phyloP scores from a whole-genome alignment of 441 rosid species.

The Mallotus japonicus region DNA sequence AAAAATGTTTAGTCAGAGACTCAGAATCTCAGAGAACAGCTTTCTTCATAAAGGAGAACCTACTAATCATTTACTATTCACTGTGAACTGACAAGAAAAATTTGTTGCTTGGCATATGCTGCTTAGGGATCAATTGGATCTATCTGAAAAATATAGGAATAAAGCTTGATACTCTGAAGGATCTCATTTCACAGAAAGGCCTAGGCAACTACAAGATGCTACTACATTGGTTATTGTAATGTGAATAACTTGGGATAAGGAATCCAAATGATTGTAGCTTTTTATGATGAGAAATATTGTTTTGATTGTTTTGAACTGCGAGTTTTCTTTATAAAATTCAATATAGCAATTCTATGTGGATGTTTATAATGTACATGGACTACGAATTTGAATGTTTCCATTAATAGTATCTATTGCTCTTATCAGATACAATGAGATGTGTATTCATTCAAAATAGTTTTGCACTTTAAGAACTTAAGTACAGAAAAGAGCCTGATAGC shows the following conservation, averaged over 20 bases:
- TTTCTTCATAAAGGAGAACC: neutral
- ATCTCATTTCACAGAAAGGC: neutral
- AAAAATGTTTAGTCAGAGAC: neutral
- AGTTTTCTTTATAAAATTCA: neutral
- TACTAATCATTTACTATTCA: neutral
- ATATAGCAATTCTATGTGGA: neutral
- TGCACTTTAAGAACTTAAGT: too few relatives aligned
- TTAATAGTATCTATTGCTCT: too few relatives aligned
- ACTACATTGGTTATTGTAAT: neutral
- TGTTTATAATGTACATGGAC: neutral
- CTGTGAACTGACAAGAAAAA: neutral
- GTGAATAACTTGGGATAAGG: neutral
- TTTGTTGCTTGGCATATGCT: too few relatives aligned
- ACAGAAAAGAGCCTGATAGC: too few relatives aligned
- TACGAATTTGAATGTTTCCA: too few relatives aligned
- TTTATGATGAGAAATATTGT: too few relatives aligned
- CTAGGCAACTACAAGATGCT: too few relatives aligned
- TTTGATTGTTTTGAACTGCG: too few relatives aligned
- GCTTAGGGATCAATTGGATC: neutral
- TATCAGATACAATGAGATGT: too few relatives aligned
- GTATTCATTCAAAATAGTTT: too few relatives aligned
- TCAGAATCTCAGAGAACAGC: neutral
- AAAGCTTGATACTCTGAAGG: neutral
- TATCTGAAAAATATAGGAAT: neutral
- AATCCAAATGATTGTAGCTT: neutral